phyloP scores from a whole-genome alignment of 495 filamentous ascomycete species.

The Parathielavia hyrcaniae region DNA sequence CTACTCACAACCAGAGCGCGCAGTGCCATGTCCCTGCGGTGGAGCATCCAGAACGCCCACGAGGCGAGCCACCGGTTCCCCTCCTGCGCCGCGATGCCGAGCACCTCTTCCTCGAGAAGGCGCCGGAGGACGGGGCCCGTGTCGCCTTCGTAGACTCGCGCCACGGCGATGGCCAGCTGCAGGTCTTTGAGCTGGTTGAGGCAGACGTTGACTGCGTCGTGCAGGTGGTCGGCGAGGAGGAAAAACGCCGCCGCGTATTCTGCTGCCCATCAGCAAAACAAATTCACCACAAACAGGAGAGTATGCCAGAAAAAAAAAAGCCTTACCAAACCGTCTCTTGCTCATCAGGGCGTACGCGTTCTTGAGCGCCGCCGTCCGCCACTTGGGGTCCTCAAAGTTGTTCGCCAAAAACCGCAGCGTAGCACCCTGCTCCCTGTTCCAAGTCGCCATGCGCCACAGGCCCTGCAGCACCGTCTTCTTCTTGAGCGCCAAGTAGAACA shows the following conservation, averaged over 20 bases:
- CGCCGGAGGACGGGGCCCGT: conserved; percentile 64
- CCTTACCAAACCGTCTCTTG: conserved; percentile 75
- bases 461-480: conserved; percentile 91
- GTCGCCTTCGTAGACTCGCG: conserved; percentile 84
- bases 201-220: conserved; percentile 80
- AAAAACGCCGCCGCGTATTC: conserved; percentile 97
- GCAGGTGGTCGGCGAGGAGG: conserved; percentile 76
- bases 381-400: conserved; percentile 78
- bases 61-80: conserved; percentile 91
- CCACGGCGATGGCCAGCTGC: conserved; percentile 85
- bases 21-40: conserved; percentile 75
- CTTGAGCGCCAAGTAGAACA: conserved; percentile 83
- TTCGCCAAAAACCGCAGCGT: conserved; percentile 75
- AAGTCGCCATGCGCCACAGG: conserved; percentile 90
- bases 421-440: conserved; percentile 76
- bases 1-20: conserved; percentile 62
- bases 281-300: conserved; percentile 17
- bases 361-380: conserved; percentile 87
- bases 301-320: neutral
- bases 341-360: conserved; percentile 97
- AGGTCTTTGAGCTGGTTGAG: conserved; percentile 77
- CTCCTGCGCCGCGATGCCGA: conserved; percentile 68
- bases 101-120: conserved; percentile 71
- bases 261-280: conserved; percentile 29
- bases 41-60: conserved; percentile 95